Base-by-base conservation (phyloP, 495 filamentous ascomycete species). In the Amniculicola lignicola region DNA sequence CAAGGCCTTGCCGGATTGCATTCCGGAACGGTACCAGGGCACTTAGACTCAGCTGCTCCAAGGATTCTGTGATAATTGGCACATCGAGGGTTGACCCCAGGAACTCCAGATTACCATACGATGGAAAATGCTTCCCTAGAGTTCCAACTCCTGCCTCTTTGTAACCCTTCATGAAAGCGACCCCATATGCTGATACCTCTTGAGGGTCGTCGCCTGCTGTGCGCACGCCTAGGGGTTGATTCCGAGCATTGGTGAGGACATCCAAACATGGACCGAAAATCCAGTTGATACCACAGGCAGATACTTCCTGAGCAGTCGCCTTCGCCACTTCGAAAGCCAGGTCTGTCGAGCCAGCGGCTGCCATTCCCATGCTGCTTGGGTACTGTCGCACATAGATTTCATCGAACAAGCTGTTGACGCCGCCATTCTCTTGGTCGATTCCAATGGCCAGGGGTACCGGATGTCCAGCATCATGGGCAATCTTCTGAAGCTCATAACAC, bases 101-200 rank as follows among this genome's bases (percentile, higher is more conserved):
- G 58, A 95, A 93, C 66, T 94, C 88, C n/a, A 95, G 74, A 54
- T 94, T 94, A 11, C 90, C 90, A 57, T 94, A 95, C 0, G 88
- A 92, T 16, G 90, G 90, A 57, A 95, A 95, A 69, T 95, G 90
- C 68, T 95, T 95, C 53, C 90, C 90, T 61, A 90, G 89, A 0
- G 89, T 92, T 0, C 81, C 85, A 10, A 94, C 67, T 0, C 89
- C 89, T 19, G 86, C 89, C 66, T 92, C 85, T 64, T 90, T 88
- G 70, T 88, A 95, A 28, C 90, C 90, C 67, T 85, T 90, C 78
- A 95, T 88, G 51, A 84, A 88, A 36, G 89, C 87, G 33, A 90
- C 85, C 24, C 87, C 88, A 63, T 89, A 95, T 29, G 86, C 84
- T 0, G 89, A 93, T 1, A 89, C 89, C 69, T 95, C 88, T 64